Conservation (phyloP, 2,329 filamentous ascomycete genomes). For the Paecilomyces dactylethromorphus region DNA sequence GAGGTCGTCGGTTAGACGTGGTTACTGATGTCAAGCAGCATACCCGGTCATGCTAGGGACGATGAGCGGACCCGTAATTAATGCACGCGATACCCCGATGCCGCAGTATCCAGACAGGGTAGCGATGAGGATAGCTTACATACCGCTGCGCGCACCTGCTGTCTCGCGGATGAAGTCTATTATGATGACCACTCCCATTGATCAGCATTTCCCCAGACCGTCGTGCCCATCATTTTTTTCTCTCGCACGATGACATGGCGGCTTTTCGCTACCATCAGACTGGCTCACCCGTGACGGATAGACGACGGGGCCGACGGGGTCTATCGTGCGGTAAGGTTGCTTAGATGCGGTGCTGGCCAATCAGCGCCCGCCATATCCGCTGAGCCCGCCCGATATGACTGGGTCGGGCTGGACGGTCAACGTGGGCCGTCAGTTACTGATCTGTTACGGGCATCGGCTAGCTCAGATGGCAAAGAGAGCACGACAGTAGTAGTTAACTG, state of each 20-base stretch:
- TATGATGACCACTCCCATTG: too few species aligned
- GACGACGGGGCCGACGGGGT: background rate
- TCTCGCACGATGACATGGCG: background rate
- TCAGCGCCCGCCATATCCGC: background rate
- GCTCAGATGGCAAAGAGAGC: too few species aligned
- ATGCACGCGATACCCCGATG: background rate
- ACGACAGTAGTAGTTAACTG: too few species aligned
- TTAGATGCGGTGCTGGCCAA: background rate
- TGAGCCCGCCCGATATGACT: background rate
- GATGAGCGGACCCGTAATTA: background rate
- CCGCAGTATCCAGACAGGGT: background rate
- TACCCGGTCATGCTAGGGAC: background rate
- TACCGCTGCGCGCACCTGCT: too few species aligned
- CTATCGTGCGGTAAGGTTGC: background rate
- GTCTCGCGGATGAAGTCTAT: too few species aligned
- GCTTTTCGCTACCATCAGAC: background rate
- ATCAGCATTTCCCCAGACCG: too few species aligned
- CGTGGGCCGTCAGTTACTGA: background rate
- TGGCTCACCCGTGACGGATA: background rate
- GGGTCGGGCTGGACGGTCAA: background rate
- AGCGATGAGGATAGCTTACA: too few species aligned
- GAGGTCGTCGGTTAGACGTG: background rate
- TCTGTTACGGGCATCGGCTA: too few species aligned
- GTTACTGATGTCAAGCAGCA: background rate
- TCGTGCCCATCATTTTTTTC: too few species aligned